These are phyloP conservation scores for Monoraphidium neglectum DNA, from an alignment of 139 green algal genomes.

Conservation along the genomic window DNA sequence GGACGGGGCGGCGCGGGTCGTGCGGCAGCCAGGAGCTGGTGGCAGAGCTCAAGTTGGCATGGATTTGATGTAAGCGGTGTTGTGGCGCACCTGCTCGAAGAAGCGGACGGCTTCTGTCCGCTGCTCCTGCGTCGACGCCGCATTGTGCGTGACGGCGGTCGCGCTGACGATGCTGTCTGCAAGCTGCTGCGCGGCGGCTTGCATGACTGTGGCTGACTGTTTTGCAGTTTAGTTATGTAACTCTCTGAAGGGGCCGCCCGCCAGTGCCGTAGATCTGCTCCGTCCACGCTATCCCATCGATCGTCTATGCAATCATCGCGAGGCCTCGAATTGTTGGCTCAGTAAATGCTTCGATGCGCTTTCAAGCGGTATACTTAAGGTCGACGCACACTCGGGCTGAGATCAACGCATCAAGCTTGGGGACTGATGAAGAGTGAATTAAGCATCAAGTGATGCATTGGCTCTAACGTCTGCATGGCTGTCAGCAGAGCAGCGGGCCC, in stretches of 20 bases:
- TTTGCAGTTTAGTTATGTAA: neutral
- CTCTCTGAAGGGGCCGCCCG: neutral
- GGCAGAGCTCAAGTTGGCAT: neutral
- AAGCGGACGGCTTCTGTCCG: conserved; percentile 43
- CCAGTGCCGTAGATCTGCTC: no score
- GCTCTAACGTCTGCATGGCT: no score
- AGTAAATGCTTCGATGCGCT: no score
- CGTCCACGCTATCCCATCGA: no score
- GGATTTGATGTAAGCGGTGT: neutral
- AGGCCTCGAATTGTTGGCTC: no score
- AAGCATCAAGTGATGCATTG: no score
- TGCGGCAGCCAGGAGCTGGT: neutral
- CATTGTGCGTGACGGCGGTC: conserved; percentile 26
- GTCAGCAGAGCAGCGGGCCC: no score
- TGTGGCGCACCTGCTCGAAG: conserved; percentile 34
- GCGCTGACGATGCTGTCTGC: conserved; percentile 30
- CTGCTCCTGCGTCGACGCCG: conserved; percentile 23
- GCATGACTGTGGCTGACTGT: neutral
- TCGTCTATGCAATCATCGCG: no score
- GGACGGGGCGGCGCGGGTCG: neutral
- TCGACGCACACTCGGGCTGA: no score
- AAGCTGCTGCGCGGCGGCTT: conserved; percentile 11
- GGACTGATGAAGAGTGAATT: no score
- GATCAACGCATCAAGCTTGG: no score
- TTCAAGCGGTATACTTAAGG: no score